These are phyloP conservation scores for Naegleria gruberi DNA, from an alignment of 208 protist genomes.

Conservation along the genomic window DNA sequence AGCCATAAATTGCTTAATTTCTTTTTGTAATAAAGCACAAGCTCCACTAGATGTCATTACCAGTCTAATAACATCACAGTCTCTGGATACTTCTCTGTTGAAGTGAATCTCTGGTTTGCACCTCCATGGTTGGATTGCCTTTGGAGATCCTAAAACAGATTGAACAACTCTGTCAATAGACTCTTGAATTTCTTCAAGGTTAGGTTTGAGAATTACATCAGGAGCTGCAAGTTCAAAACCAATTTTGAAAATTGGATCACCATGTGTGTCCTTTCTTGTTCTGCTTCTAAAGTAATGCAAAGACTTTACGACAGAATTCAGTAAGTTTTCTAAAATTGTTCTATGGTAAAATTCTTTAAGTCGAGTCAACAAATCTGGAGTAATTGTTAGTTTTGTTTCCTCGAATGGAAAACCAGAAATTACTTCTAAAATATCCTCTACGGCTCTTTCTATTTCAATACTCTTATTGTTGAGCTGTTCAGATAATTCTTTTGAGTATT, in stretches of 20 bases:
- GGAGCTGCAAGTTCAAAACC: constrained; percentile 83
- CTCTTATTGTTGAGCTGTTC: constrained; percentile 83
- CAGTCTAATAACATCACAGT: constrained; percentile 84
- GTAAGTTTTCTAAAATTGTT: constrained; percentile 79
- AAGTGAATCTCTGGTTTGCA: constrained; percentile 53
- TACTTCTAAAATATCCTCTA: constrained; percentile 65
- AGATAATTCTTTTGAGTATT: constrained; percentile 73
- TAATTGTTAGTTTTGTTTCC: background rate
- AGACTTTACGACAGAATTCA: constrained; percentile 73
- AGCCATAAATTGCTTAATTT: constrained; percentile 78
- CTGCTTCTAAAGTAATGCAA: constrained; percentile 80
- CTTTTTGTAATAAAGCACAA: constrained; percentile 78
- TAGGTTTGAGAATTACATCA: constrained; percentile 78
- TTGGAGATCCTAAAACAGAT: constrained; percentile 75
- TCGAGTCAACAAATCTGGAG: constrained; percentile 18
- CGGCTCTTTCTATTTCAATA: constrained; percentile 76
- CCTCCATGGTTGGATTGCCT: constrained; percentile 71
- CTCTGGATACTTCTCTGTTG: constrained; percentile 80
- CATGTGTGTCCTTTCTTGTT: constrained; percentile 57
- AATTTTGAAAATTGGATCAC: constrained; percentile 80
- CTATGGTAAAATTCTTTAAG: constrained; percentile 76
- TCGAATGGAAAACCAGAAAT: constrained; percentile 16
- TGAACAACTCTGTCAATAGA: constrained; percentile 84
- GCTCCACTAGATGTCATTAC: constrained; percentile 83
- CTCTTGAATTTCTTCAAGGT: constrained; percentile 82